A percentile compares a stretch with the other conserved stretches of the same genome.
phyloP scores from a whole-genome alignment of 768 basidiomycete genomes.

The Russula sp. region DNA sequence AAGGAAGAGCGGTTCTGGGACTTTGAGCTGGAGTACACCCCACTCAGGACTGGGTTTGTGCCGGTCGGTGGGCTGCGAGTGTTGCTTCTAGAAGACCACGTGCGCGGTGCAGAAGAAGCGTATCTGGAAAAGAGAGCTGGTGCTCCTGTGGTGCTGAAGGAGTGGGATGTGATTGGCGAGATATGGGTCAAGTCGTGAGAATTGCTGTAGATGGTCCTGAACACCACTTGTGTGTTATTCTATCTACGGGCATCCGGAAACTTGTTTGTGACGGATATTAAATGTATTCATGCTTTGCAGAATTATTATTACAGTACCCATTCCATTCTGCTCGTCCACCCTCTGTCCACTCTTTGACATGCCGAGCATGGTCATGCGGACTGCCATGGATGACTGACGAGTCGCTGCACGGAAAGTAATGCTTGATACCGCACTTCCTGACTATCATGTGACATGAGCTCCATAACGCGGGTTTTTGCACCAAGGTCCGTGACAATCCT shows the following conservation, averaged over 20 bases:
- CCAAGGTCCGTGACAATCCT: slow-evolving; percentile 79
- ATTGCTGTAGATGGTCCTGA: neutral
- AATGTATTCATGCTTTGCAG: slow-evolving; percentile 10
- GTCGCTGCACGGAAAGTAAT: slow-evolving; percentile 80
- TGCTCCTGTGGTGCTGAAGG: slow-evolving; percentile 44
- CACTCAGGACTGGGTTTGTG: slow-evolving; percentile 51
- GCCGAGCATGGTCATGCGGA: slow-evolving; percentile 31
- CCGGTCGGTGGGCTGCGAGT: slow-evolving; percentile 66
- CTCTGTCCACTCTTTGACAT: neutral
- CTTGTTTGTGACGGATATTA: neutral
- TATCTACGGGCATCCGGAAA: neutral
- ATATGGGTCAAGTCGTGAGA: slow-evolving; percentile 45
- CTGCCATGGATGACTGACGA: slow-evolving; percentile 87
- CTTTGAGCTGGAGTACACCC: slow-evolving; percentile 58
- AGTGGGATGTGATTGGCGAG: slow-evolving; percentile 67
- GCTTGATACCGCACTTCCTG: slow-evolving; percentile 91
- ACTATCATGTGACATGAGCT: slow-evolving; percentile 85
- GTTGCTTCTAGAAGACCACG: slow-evolving; percentile 51
- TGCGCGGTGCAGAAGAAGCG: slow-evolving; percentile 31
- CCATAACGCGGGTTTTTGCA: slow-evolving; percentile 83
- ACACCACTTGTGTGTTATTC: neutral
- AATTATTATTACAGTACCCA: neutral
- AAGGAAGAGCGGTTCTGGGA: slow-evolving; percentile 34
- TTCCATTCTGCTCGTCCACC: neutral
- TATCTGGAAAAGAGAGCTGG: slow-evolving; percentile 20